Evolutionary conservation across 257 asterid species (phyloP), one percentile per base, ranked within the genome.

Genomic region (Perilla frutescens): DNA sequence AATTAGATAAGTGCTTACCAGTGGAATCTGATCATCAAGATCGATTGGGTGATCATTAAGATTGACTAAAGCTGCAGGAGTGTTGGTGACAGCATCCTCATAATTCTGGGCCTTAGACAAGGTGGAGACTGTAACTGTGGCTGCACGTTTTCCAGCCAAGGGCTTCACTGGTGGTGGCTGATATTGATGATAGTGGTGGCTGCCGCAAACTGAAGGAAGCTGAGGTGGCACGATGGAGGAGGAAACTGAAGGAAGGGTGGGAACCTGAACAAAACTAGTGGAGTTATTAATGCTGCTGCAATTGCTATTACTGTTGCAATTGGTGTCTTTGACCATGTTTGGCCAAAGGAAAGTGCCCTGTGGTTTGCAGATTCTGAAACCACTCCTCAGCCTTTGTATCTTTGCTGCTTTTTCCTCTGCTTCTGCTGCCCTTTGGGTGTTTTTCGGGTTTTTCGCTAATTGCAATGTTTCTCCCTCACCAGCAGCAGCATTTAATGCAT

Each of bases 311-410:
- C 43, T 40, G 65, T 3, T 61, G 70, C 10, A 55, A 76, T 57
- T 81, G 79, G 62, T 79, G 79, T 75, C 79, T 26, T 76, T 79
- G 79, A 81, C 90, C 98, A 91, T 88, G 88, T 85, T 89, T 55
- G 99, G 99, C 99, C 99, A 95, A 3, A 86, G 93, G 78, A 95
- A 95, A 48, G 96, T 90, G 64, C 98, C 99, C 80, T 95, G 94
- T 40, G 99, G 99, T 54, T 86, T 95, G 87, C 98, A 95, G 81
- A 92, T 81, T 77, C 96, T 90, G 96, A 95, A 95, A 36, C 99
- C 99, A 75, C 99, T 95, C 89, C 88, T 95, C 59, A 90, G 89
- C 90, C 97, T 92, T 78, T 87, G 81, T 40, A 90, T 86, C 85
- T 83, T 92, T 61, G 91, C 98, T 81, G 96, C 99, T 73, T 94